These are phyloP conservation scores for Picea glauca DNA, from an alignment of 75 land plant species.

Conservation along the genomic window DNA sequence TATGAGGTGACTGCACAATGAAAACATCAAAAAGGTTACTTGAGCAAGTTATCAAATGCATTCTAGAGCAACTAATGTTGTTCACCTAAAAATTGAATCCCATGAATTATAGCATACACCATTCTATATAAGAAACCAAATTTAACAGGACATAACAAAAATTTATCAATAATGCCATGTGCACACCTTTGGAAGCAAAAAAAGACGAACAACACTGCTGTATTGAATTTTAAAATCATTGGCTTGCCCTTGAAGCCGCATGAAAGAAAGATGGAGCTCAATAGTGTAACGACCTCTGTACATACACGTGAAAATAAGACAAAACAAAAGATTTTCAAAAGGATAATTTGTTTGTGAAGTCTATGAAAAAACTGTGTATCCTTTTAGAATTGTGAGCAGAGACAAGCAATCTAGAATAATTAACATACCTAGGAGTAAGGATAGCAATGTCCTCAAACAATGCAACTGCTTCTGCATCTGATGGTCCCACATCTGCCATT, in stretches of 20 bases:
- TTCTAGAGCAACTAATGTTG: background rate
- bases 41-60: background rate
- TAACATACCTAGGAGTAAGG: constrained; percentile 37
- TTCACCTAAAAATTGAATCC: no score
- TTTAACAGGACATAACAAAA: background rate
- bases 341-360: background rate
- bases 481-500: constrained; percentile 53
- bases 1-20: constrained; percentile 55
- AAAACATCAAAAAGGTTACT: background rate
- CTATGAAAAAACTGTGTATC: background rate
- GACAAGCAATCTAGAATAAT: background rate
- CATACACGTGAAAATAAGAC: no score
- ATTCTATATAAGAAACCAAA: background rate
- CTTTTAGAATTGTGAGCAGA: background rate
- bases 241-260: constrained; percentile 40
- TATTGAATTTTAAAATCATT: constrained; percentile 51
- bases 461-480: constrained; percentile 40
- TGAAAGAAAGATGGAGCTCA: constrained; percentile 45
- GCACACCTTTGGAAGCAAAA: constrained; percentile 37
- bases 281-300: constrained; percentile 46
- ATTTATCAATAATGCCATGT: background rate
- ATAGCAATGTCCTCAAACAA: constrained; percentile 33
- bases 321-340: background rate
- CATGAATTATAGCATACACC: background rate
- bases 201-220: constrained; percentile 43